Evolutionary conservation across 805 yeast genomes (phyloP), one percentile per base, ranked within the genome.

Genomic region (Ogataea wickerhamii): DNA sequence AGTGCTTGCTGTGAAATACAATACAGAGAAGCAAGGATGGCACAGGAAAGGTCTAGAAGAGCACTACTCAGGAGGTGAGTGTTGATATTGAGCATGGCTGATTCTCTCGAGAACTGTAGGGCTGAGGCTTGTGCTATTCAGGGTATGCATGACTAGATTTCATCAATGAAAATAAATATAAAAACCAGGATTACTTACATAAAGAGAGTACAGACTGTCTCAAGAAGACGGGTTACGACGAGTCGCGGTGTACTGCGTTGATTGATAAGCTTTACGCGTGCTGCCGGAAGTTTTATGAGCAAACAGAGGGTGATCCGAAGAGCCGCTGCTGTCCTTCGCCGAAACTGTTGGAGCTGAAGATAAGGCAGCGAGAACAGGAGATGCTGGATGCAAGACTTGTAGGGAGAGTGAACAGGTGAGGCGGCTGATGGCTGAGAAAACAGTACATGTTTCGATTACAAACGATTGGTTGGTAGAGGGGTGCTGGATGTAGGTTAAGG

Each of bases 301-400:
- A 69, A 4, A 67, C 78, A 18, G 91, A 91, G 0, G 58, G 61
- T 5, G 78, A 73, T 0, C 76, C 80, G 10, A 66, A 73, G 33
- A 76, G 88, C 4, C 76, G 80, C 3, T 85, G 95, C 52, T 88
- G 96, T 61, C 95, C 96, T 1, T 70, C 71, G 38, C 83, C 87
- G 14, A 68, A 70, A 21, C 58, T 83, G 32, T 68, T 87, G 8
- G 66, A 70, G 47, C 56, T 78, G 43, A 87, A 87, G 59, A 66
- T 85, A 36, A 71, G 76, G 43, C 93, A 86, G 53, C 61, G 93
- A 39, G 61, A 64, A 42, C 52, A 66, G 43, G 84, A 79, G 26
- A 57, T 62, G 29, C 49, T 79, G 2, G 89, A 83, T 56, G 88
- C 89, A 1, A 59, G 68, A 40, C 54, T 79, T 31, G 29, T 49